Percentiles rank a stretch among this genome's conserved stretches.
Evolutionary conservation across 441 rosid species (phyloP).

Genomic region (Adansonia gregorii): DNA sequence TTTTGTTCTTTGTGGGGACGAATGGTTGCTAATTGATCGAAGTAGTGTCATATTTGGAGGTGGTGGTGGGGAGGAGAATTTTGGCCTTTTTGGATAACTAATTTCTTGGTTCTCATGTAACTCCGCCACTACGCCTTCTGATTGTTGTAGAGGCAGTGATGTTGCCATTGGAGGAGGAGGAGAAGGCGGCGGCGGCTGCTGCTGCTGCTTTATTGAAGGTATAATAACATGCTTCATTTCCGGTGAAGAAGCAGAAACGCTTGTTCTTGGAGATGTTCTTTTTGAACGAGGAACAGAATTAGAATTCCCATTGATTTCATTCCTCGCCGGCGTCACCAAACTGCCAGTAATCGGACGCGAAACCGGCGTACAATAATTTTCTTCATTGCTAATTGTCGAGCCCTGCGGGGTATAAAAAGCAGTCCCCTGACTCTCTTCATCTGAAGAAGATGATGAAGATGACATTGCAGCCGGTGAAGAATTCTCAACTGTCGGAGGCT

Average conservation of each 20-base stretch:
- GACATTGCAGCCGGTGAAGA: slow-evolving; percentile 46
- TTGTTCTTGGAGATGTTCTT: slow-evolving; percentile 81
- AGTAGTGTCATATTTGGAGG: slow-evolving; percentile 78
- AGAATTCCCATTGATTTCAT: slow-evolving; percentile 28
- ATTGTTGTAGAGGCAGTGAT: slow-evolving; percentile 15
- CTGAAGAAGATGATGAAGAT: slow-evolving; percentile 45
- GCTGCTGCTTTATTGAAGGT: slow-evolving; percentile 62
- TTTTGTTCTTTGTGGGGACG: slow-evolving; percentile 41
- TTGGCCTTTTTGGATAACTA: slow-evolving; percentile 59
- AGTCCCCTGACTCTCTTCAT: slow-evolving; percentile 64
- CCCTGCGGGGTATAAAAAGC: slow-evolving; percentile 82
- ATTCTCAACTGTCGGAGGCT: slow-evolving; percentile 53
- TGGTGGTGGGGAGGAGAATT: slow-evolving; percentile 78
- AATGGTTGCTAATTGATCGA: slow-evolving; percentile 52
- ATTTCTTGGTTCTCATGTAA: slow-evolving; percentile 32
- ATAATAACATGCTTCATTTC: slow-evolving; percentile 89
- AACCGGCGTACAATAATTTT: slow-evolving; percentile 60
- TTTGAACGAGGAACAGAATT: slow-evolving; percentile 73
- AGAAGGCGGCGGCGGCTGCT: neutral
- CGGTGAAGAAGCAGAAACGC: slow-evolving; percentile 60
- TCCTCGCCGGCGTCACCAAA: slow-evolving; percentile 33
- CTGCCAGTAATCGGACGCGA: slow-evolving; percentile 38
- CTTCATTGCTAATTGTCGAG: slow-evolving; percentile 71
- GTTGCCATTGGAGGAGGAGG: slow-evolving; percentile 33
- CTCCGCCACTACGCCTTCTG: slow-evolving; percentile 13